Conservation (phyloP, 768 basidiomycete genomes). For the Macrocybe gigantea region DNA sequence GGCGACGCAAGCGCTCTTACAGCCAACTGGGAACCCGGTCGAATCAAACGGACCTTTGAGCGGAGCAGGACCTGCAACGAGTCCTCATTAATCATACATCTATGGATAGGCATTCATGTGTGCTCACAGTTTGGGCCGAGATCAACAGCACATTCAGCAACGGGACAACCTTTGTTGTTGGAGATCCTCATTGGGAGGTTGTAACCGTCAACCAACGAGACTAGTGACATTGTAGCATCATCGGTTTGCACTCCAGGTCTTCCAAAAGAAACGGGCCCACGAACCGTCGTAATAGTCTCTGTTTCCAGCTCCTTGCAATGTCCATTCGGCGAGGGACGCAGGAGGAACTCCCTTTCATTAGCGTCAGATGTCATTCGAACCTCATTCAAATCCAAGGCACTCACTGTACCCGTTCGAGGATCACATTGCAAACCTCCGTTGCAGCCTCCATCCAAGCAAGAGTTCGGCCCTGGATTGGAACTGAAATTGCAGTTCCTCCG, state of each 20-base stretch:
- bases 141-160: constrained; percentile 49
- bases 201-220: constrained; percentile 55
- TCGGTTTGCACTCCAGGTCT: background rate
- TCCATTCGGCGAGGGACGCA: constrained; percentile 65
- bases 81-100: background rate
- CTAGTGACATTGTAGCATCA: constrained; percentile 10
- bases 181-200: constrained; percentile 51
- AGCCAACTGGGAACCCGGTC: constrained; percentile 43
- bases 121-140: constrained; percentile 43
- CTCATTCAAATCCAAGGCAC: constrained; percentile 3
- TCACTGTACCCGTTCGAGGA: constrained; percentile 41
- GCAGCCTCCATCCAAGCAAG: constrained; percentile 64
- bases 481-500: constrained; percentile 63
- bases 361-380: too few relatives aligned
- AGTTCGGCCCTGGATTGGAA: constrained; percentile 43
- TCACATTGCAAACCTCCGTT: constrained; percentile 63
- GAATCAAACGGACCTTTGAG: constrained; percentile 44
- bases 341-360: constrained; percentile 52
- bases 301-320: constrained; percentile 36
- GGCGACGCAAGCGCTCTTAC: constrained; percentile 43
- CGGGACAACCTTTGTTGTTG: constrained; percentile 40
- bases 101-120: background rate
- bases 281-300: constrained; percentile 58
- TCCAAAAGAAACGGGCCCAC: constrained; percentile 1
- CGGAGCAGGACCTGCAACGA: constrained; percentile 28